These are phyloP conservation scores for Plasmopara halstedii DNA, from an alignment of 352 stramenopile species.

Conservation along the genomic window DNA sequence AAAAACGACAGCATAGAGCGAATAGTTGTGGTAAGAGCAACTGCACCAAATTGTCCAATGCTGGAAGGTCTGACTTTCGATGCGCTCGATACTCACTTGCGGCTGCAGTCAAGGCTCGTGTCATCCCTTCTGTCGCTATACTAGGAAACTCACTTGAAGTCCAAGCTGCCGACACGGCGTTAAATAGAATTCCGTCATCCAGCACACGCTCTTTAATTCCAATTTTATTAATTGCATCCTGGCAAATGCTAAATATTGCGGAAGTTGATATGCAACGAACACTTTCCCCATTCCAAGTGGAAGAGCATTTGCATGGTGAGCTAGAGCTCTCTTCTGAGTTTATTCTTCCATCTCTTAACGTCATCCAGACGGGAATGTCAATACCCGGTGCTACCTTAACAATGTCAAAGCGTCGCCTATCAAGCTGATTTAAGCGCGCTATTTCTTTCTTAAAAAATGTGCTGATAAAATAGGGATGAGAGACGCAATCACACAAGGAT, in stretches of 20 bases:
- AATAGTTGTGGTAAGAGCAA: conserved; percentile 36
- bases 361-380: conserved; percentile 63
- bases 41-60: conserved; percentile 35
- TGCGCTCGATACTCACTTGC: conserved; percentile 30
- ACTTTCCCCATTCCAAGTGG: conserved; percentile 27
- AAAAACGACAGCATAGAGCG: conserved; percentile 24
- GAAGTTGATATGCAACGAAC: conserved; percentile 25
- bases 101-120: conserved; percentile 9
- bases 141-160: conserved; percentile 10
- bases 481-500: conserved; percentile 45
- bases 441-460: conserved; percentile 63
- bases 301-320: conserved; percentile 24
- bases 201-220: conserved; percentile 43
- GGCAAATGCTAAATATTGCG: conserved; percentile 24
- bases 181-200: conserved; percentile 29
- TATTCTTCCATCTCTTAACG: conserved; percentile 16
- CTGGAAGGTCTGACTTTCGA: conserved; percentile 30
- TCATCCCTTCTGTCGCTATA: conserved; percentile 17
- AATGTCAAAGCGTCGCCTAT: conserved; percentile 57
- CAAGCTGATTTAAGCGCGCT: conserved; percentile 31
- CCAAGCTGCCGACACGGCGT: conserved; percentile 29
- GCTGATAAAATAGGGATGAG: conserved; percentile 66
- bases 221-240: conserved; percentile 26
- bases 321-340: conserved; percentile 7
- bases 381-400: conserved; percentile 61